Conservation (phyloP, 2,329 filamentous ascomycete genomes). For the Thelonectria discophora region DNA sequence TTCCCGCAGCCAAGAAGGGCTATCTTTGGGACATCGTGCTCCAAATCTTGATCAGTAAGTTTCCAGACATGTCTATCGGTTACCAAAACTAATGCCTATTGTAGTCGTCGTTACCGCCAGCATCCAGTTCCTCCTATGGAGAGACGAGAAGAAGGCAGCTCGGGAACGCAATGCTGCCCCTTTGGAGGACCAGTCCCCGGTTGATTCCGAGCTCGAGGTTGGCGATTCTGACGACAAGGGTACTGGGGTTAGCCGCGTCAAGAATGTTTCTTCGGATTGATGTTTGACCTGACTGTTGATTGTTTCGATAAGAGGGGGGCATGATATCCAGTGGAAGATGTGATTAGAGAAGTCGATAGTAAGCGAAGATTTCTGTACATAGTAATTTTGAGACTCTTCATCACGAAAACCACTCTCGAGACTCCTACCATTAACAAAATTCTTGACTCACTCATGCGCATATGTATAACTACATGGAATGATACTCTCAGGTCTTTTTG, state of each 20-base stretch:
- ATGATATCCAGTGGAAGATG: neutral
- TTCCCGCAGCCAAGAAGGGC: constrained; percentile 27
- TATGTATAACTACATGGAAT: too few species aligned
- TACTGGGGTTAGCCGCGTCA: neutral
- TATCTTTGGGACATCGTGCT: constrained; percentile 26
- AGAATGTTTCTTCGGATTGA: neutral
- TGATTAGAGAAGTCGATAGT: too few species aligned
- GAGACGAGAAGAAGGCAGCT: constrained; percentile 11
- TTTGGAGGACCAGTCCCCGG: neutral
- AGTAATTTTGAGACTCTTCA: too few species aligned
- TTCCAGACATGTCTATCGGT: neutral
- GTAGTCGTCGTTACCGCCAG: constrained; percentile 1
- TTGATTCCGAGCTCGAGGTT: neutral
- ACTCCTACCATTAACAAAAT: too few species aligned
- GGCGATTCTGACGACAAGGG: neutral
- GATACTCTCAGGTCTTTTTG: too few species aligned
- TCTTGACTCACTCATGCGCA: too few species aligned
- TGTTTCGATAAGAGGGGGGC: too few species aligned
- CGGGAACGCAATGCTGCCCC: neutral
- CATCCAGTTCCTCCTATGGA: constrained; percentile 8
- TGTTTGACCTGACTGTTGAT: neutral
- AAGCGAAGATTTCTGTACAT: too few species aligned
- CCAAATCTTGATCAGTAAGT: constrained; percentile 22
- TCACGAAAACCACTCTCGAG: too few species aligned
- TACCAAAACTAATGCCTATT: neutral